Evolutionary conservation across 129 eudicot species (phyloP).

Genomic region (Dittrichia graveolens): DNA sequence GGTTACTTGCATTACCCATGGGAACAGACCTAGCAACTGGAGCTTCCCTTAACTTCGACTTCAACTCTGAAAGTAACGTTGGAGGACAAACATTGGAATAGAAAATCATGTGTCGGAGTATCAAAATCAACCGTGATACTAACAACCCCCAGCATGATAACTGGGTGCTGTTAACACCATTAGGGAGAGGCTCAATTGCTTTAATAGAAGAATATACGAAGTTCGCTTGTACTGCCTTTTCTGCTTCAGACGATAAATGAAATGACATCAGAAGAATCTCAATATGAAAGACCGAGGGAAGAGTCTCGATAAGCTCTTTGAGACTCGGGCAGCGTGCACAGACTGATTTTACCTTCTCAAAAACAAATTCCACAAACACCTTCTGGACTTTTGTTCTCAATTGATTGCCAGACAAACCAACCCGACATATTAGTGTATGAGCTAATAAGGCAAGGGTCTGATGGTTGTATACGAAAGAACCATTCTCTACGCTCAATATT

Average conservation of each 20-base stretch:
- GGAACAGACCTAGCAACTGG: constrained; percentile 39
- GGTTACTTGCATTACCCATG: constrained; percentile 37
- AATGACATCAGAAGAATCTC: constrained; percentile 87
- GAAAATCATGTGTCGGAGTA: constrained; percentile 84
- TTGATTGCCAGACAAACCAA: constrained; percentile 61
- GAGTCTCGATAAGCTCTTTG: constrained; percentile 63
- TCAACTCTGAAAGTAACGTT: constrained; percentile 71
- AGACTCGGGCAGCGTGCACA: constrained; percentile 40
- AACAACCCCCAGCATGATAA: constrained; percentile 87
- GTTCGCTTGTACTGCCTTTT: constrained; percentile 63
- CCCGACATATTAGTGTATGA: constrained; percentile 57
- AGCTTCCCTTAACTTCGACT: constrained; percentile 70
- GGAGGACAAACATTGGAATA: constrained; percentile 80
- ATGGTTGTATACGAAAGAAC: constrained; percentile 68
- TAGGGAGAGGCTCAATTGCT: constrained; percentile 46
- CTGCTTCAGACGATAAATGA: constrained; percentile 80
- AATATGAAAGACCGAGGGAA: constrained; percentile 83
- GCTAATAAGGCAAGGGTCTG: constrained; percentile 84
- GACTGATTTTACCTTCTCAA: constrained; percentile 54
- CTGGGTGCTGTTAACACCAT: constrained; percentile 51
- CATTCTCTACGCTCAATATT: constrained; percentile 65
- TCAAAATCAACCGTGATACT: constrained; percentile 75
- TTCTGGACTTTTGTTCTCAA: constrained; percentile 61
- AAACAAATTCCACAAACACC: constrained; percentile 58
- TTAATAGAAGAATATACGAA: constrained; percentile 54